These are phyloP conservation scores for Akanthomyces uredinophilus DNA, from an alignment of 2,329 filamentous ascomycete genomes.

Conservation along the genomic window DNA sequence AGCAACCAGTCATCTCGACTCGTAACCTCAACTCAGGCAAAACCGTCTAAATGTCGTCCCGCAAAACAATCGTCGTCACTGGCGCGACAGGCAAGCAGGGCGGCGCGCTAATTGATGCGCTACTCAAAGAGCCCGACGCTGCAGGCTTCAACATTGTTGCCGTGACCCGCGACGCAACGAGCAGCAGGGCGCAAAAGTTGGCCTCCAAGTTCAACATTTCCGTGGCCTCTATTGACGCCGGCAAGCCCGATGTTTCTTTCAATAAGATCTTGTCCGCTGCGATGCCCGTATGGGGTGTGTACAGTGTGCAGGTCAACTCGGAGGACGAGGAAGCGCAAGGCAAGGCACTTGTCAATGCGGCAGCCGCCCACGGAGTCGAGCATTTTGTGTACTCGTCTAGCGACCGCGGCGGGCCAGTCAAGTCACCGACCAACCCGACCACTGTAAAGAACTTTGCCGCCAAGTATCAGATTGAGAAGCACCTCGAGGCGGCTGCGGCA, in stretches of 20 bases:
- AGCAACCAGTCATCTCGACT: background rate
- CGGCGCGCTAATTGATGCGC: conserved; percentile 28
- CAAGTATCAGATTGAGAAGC: conserved; percentile 56
- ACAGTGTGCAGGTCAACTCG: conserved; percentile 48
- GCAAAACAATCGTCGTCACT: conserved; percentile 25
- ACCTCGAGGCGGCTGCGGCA: conserved; percentile 37
- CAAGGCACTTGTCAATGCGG: conserved; percentile 50
- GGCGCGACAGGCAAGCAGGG: conserved; percentile 37
- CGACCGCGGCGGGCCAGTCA: conserved; percentile 46
- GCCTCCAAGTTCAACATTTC: conserved; percentile 41
- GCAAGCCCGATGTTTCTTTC: conserved; percentile 47
- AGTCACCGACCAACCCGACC: conserved; percentile 40
- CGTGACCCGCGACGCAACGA: conserved; percentile 53
- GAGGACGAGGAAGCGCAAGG: conserved; percentile 38
- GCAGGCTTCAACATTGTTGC: conserved; percentile 49
- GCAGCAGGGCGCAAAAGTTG: conserved; percentile 45
- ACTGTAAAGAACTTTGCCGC: conserved; percentile 53
- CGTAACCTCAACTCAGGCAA: background rate
- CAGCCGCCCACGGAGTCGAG: conserved; percentile 47
- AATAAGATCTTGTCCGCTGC: conserved; percentile 28
- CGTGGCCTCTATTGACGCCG: conserved; percentile 53
- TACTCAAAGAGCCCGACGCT: conserved; percentile 25
- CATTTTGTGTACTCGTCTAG: conserved; percentile 59
- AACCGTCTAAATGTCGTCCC: conserved; percentile 20
- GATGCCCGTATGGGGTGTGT: conserved; percentile 52